These are phyloP conservation scores for Kondoa subrosea DNA, from an alignment of 768 basidiomycete species.

Conservation along the genomic window DNA sequence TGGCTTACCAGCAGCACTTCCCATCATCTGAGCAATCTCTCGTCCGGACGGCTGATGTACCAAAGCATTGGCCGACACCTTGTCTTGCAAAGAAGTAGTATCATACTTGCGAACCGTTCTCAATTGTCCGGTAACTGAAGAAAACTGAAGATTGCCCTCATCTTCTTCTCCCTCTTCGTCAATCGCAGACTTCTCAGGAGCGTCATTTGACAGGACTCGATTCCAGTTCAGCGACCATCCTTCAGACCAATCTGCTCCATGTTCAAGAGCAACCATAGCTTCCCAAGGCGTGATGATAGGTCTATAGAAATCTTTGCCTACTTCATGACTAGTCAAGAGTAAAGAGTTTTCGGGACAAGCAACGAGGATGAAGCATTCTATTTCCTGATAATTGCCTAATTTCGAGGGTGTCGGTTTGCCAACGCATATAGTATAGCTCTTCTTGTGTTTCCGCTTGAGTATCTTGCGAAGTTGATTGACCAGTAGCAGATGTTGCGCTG, in stretches of 20 bases:
- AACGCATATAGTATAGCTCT: constrained; percentile 84
- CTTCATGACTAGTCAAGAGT: constrained; percentile 46
- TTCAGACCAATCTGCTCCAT: constrained; percentile 37
- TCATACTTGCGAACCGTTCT: constrained; percentile 21
- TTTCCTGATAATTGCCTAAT: constrained; percentile 84
- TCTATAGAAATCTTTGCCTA: constrained; percentile 63
- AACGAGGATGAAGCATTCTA: constrained; percentile 87
- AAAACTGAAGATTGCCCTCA: constrained; percentile 65
- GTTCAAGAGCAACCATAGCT: constrained; percentile 58
- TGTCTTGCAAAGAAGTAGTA: background rate
- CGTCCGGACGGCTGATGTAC: background rate
- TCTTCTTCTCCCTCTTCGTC: constrained; percentile 39
- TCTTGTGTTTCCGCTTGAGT: constrained; percentile 54
- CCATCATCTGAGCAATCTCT: constrained; percentile 20
- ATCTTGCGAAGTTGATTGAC: constrained; percentile 61
- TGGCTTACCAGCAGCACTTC: constrained; percentile 21
- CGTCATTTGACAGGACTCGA: background rate
- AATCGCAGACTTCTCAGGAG: constrained; percentile 31
- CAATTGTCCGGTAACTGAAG: constrained; percentile 37
- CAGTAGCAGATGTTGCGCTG: constrained; percentile 70
- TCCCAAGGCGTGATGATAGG: constrained; percentile 94
- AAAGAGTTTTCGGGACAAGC: constrained; percentile 88
- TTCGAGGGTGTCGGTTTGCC: constrained; percentile 91
- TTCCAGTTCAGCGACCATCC: constrained; percentile 51
- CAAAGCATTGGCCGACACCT: background rate